phyloP scores from a whole-genome alignment of 306 rosid species.

The Cyclanthera cordifolia region DNA sequence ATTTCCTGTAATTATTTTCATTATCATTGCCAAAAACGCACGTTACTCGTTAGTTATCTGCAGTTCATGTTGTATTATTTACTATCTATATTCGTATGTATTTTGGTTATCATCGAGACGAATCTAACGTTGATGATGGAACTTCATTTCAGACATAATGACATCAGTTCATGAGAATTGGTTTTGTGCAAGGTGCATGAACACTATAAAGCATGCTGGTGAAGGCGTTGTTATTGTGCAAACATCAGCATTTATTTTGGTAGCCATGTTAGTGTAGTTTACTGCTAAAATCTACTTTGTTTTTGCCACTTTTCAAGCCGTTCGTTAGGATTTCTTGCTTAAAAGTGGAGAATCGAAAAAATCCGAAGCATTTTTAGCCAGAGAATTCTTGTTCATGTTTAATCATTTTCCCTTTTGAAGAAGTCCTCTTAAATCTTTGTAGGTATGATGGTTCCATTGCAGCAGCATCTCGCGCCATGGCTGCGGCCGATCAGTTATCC shows the following conservation, averaged over 20 bases:
- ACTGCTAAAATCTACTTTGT: background rate
- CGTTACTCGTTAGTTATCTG: background rate
- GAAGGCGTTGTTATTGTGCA: slow-evolving; percentile 84
- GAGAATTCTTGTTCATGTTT: background rate
- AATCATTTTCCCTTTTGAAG: background rate
- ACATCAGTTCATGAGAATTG: slow-evolving; percentile 83
- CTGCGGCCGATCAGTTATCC: slow-evolving; percentile 64
- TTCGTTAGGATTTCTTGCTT: background rate
- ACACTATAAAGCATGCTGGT: slow-evolving; percentile 80
- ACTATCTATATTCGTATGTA: background rate
- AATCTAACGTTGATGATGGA: slow-evolving; percentile 16
- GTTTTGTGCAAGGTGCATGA: slow-evolving; percentile 88
- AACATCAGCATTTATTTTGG: slow-evolving; percentile 65
- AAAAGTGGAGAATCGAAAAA: background rate
- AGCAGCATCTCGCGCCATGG: slow-evolving; percentile 93
- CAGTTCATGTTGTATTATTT: background rate
- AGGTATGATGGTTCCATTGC: slow-evolving; percentile 91
- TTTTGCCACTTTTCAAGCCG: background rate
- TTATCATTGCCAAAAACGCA: too few species aligned
- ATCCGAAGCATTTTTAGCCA: background rate
- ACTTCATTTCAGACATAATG: slow-evolving; percentile 58
- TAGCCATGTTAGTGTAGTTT: slow-evolving; percentile 58
- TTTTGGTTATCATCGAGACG: background rate
- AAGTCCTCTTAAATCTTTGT: slow-evolving; percentile 1
- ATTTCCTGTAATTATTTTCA: too few species aligned